Evolutionary conservation across 306 rosid species (phyloP), one percentile per base, ranked within the genome.

Genomic region (Vigna hirtella): DNA sequence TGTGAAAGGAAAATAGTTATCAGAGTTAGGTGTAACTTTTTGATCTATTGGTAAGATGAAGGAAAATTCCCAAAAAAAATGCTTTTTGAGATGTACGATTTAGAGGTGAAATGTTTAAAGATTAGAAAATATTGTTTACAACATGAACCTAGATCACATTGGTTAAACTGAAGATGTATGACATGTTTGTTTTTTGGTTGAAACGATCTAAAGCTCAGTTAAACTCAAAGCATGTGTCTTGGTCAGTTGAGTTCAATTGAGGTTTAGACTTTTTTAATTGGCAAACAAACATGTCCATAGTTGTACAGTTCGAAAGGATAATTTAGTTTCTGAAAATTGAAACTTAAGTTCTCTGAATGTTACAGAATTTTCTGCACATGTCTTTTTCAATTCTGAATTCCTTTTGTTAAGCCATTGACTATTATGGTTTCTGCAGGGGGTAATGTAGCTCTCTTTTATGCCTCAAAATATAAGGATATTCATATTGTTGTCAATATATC

Each of bases 381-480:
- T 63, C 57, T 30, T 77, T 53, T n/a, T 64, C 7, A 30, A 52
- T 9, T 24, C 63, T 58, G 59, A 49, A 26, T n/a, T 36, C 50
- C 64, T 66, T 2, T 16, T 59, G 45, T 80, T 53, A 13, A 72
- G 50, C 65, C 17, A 18, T 75, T 72, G 65, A 55, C 42, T 66
- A 45, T 11, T 38, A 72, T 74, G 79, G 79, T 68, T 79, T 73
- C 79, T 83, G 83, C 89, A 94, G 97, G 98, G 63, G 98, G 97
- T 47, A 94, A 92, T 74, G 97, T 82, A 67, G 97, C 79, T 62
- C 80, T 92, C 76, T 84, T 94, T 67, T 94, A 94, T 86, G 97
- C 93, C 73, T 87, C 97, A 70, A 92, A 88, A 72, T 89, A 89
- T 73, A 85, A 81, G 61, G 95, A 92, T 79, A 79, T 92, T 75